Percentiles rank a stretch among this genome's conserved stretches.
phyloP scores from a whole-genome alignment of 768 basidiomycete genomes.

The Trametes meyenii region DNA sequence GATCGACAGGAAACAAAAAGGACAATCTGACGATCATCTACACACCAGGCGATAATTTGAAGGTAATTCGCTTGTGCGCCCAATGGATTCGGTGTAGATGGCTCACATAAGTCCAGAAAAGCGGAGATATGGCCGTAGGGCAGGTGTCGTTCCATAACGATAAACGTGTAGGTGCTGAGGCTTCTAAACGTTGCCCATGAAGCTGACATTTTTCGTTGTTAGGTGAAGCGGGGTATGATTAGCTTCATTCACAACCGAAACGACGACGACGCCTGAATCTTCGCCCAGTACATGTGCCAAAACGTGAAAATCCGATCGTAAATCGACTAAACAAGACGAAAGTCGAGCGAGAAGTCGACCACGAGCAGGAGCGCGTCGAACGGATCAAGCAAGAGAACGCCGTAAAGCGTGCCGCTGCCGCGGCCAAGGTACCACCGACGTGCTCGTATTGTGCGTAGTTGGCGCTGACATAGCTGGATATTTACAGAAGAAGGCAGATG shows the following conservation, averaged over 20 bases:
- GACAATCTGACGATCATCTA: conserved; percentile 92
- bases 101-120: too few species aligned
- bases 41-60: conserved; percentile 89
- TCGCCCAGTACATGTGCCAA: conserved; percentile 68
- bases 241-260: background rate
- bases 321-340: conserved; percentile 96
- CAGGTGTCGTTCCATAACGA: conserved; percentile 95
- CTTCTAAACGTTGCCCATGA: background rate
- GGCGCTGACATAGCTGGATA: background rate
- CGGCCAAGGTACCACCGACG: conserved; percentile 58
- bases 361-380: conserved; percentile 86
- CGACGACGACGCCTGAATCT: background rate
- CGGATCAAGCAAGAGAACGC: conserved; percentile 78
- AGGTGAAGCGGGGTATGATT: conserved; percentile 78
- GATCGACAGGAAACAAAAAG: conserved; percentile 85
- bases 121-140: conserved; percentile 96
- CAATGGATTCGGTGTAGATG: too few species aligned
- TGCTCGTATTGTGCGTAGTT: background rate
- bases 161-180: conserved; percentile 57
- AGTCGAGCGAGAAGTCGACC: conserved; percentile 79
- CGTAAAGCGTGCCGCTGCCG: conserved; percentile 59
- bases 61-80: conserved; percentile 48
- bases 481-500: conserved; percentile 74
- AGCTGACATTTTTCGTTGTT: background rate
- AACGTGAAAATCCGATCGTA: conserved; percentile 86